A percentile compares a stretch with the other conserved stretches of the same genome.
These are phyloP conservation scores for Naganishia antarctica DNA, from an alignment of 768 basidiomycete genomes.

Conservation along the genomic window DNA sequence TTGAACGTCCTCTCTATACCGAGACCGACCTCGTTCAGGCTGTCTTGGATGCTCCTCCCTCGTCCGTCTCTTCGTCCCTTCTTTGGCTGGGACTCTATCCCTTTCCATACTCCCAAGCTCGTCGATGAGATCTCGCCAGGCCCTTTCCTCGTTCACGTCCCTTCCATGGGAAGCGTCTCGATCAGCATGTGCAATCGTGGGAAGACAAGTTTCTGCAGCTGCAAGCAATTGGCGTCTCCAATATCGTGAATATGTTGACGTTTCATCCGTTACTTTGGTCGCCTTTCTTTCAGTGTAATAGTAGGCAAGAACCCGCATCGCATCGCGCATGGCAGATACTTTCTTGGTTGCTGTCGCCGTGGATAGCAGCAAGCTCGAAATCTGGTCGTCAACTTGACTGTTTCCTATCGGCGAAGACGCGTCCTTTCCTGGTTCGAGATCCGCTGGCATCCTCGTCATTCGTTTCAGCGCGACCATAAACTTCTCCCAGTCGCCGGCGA, in stretches of 20 bases:
- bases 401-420: background rate
- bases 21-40: too few relatives aligned
- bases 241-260: background rate
- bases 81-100: background rate
- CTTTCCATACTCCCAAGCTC: background rate
- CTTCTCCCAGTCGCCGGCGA: constrained; percentile 36
- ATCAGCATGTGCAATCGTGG: background rate
- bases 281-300: background rate
- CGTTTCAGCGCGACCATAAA: constrained; percentile 30
- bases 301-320: background rate
- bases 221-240: constrained; percentile 11
- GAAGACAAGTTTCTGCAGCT: background rate
- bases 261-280: background rate
- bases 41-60: background rate
- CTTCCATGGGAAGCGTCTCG: background rate
- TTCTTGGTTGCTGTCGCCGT: constrained; percentile 3
- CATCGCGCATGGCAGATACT: constrained; percentile 14
- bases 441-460: constrained; percentile 31
- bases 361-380: constrained; percentile 14
- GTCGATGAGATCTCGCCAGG: background rate
- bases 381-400: constrained; percentile 7
- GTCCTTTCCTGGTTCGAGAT: constrained; percentile 19
- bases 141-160: background rate
- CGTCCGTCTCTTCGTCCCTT: background rate
- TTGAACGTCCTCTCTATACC: too few relatives aligned